These are phyloP conservation scores for Lichtheimia ramosa DNA, from an alignment of 371 early-diverging fungal genomes.

Conservation along the genomic window DNA sequence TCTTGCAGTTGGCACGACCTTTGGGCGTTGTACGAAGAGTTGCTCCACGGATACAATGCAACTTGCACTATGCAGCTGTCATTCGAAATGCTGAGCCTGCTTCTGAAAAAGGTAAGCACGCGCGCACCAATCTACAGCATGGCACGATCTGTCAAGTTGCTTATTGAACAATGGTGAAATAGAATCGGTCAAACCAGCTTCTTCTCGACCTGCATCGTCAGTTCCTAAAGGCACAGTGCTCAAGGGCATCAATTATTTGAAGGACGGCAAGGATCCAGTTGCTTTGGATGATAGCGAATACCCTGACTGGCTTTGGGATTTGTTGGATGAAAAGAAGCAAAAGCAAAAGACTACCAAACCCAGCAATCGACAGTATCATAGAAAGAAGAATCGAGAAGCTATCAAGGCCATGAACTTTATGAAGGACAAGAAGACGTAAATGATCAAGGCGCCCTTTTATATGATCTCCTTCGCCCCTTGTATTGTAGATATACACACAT, in stretches of 20 bases:
- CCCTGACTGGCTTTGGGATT: slow-evolving; percentile 91
- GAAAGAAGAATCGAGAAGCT: slow-evolving; percentile 62
- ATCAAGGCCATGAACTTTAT: slow-evolving; percentile 79
- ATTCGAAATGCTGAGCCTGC: slow-evolving; percentile 7
- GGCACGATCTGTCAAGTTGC: background rate
- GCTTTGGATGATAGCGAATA: slow-evolving; percentile 86
- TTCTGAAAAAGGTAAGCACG: slow-evolving; percentile 4
- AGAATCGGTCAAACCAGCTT: background rate
- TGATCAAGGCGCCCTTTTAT: background rate
- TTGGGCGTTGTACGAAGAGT: slow-evolving; percentile 3
- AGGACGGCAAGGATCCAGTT: slow-evolving; percentile 83
- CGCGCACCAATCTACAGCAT: too few species aligned
- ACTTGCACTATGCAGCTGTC: slow-evolving; percentile 2
- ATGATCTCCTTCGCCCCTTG: too few species aligned
- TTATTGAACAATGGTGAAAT: background rate
- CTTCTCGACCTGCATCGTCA: slow-evolving; percentile 44
- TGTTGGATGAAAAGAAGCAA: slow-evolving; percentile 68
- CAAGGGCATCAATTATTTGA: slow-evolving; percentile 84
- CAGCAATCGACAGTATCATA: slow-evolving; percentile 61
- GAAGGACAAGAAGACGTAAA: slow-evolving; percentile 74
- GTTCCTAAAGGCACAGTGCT: slow-evolving; percentile 78
- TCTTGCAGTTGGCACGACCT: slow-evolving; percentile 3
- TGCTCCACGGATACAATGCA: slow-evolving; percentile 7
- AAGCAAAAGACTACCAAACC: slow-evolving; percentile 50
- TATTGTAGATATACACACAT: too few species aligned